phyloP scores from a whole-genome alignment of 2,329 filamentous ascomycete genomes.

The Paracorniculantispora psalliotae region DNA sequence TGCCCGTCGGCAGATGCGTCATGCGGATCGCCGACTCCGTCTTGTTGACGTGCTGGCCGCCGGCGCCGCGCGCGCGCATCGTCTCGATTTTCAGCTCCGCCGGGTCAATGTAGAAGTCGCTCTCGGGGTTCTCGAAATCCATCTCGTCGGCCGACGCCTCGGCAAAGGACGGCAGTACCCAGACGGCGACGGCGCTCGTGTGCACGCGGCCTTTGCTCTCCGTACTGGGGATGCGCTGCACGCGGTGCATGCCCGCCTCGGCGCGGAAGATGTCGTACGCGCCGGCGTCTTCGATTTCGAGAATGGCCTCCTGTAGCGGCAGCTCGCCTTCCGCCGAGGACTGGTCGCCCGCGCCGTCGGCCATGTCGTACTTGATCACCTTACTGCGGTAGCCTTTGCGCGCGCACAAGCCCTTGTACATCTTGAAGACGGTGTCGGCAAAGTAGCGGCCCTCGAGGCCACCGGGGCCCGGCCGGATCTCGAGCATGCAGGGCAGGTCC shows the following conservation, averaged over 20 bases:
- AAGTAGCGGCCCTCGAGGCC: constrained; percentile 90
- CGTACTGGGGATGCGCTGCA: constrained; percentile 88
- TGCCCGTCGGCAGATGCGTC: constrained; percentile 84
- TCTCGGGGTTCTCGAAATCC: constrained; percentile 76
- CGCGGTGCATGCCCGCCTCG: constrained; percentile 91
- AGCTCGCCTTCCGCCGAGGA: constrained; percentile 54
- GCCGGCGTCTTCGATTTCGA: constrained; percentile 72
- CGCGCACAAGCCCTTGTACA: constrained; percentile 80
- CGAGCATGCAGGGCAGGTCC: constrained; percentile 81
- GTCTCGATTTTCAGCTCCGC: constrained; percentile 79
- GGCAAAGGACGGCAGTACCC: constrained; percentile 83
- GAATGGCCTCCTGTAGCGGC: constrained; percentile 78
- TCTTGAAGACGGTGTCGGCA: constrained; percentile 77
- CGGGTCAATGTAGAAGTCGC: constrained; percentile 85
- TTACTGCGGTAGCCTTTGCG: constrained; percentile 60
- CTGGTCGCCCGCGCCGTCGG: constrained; percentile 57
- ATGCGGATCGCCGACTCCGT: constrained; percentile 93
- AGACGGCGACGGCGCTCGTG: constrained; percentile 85
- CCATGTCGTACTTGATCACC: constrained; percentile 74
- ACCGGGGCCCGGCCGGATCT: constrained; percentile 87
- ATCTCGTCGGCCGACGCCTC: constrained; percentile 44
- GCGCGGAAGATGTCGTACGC: constrained; percentile 78
- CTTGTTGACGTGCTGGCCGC: constrained; percentile 97
- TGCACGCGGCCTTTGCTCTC: constrained; percentile 89
- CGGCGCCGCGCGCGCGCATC: constrained; percentile 87